Evolutionary conservation across 306 rosid species (phyloP), one percentile per base, ranked within the genome.

Genomic region (Crotalaria pallida): DNA sequence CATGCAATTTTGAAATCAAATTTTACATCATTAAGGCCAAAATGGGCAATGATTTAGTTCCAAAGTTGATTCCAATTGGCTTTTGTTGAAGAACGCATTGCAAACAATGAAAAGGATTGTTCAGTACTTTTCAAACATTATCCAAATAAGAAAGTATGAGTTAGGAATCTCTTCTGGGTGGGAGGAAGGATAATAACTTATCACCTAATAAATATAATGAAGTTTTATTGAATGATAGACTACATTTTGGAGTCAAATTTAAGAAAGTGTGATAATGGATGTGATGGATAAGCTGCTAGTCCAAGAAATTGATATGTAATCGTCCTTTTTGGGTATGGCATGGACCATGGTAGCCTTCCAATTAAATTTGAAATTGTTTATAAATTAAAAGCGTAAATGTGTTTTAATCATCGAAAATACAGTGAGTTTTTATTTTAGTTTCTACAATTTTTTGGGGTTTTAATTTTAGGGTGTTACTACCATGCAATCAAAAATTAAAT

Each of bases 1-100:
- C 61, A 80, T 78, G 77, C 67, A 53, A 69, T 40, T 62, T 71
- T 77, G 84, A 65, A 75, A 72, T 62, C 77, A 78, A 79, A 61
- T 22, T 66, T 73, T 4, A 34, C 7, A 59, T 80, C n/a, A 77
- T 34, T 66, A 17, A 16, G 26, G 43, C 48, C 29, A 67, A 6
- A 58, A 61, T 51, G 64, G 55, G 43, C 61, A 65, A 44, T 53
- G 26, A 67, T 16, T 68, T 22, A 72, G 72, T 18, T 79, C 60
- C 57, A 16, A 71, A 55, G 76, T 66, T 65, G 71, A 67, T 50
- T 31, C n/a, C 71, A 15, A 31, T 29, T 55, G 64, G 34, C 23
- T 77, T 49, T 45, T 44, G 65, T 73, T 58, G 43, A 77, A 49
- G 34, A 63, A 41, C 71, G 57, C 58, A 40, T 56, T 27, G 76